phyloP scores from a whole-genome alignment of 2,329 filamentous ascomycete genomes.

The Dactylellina parvicollis region DNA sequence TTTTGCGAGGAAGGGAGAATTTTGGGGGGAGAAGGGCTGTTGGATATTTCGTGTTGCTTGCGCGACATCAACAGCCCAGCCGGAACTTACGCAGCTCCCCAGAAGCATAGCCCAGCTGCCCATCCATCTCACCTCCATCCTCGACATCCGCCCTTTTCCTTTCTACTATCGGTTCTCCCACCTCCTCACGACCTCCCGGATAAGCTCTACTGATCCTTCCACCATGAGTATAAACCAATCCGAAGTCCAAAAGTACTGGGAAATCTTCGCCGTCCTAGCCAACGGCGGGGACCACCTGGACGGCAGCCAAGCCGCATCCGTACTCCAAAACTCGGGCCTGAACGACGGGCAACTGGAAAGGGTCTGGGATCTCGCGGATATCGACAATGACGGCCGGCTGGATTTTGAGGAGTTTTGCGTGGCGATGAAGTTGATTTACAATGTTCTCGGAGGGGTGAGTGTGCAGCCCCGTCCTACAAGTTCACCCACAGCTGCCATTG shows the following conservation, averaged over 20 bases:
- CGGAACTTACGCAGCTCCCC: constrained; percentile 22
- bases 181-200: neutral
- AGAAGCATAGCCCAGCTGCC: neutral
- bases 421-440: constrained; percentile 97
- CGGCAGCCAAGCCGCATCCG: constrained; percentile 74
- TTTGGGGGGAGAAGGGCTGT: neutral
- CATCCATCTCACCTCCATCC: neutral
- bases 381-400: constrained; percentile 95
- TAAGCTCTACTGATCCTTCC: neutral
- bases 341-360: constrained; percentile 87
- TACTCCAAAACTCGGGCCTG: constrained; percentile 77
- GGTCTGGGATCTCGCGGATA: constrained; percentile 96
- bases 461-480: constrained; percentile 1
- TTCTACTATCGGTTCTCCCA: neutral
- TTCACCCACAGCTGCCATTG: neutral
- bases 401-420: constrained; percentile 99
- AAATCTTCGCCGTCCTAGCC: constrained; percentile 77
- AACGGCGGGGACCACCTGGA: constrained; percentile 73
- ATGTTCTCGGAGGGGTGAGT: constrained; percentile 90
- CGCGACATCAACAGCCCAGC: constrained; percentile 18
- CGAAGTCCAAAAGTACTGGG: constrained; percentile 81
- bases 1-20: neutral
- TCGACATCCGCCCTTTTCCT: neutral
- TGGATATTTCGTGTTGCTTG: constrained; percentile 44
- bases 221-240: constrained; percentile 52